Conservation (phyloP, 257 asterid species). For the Agastache rugosa region DNA sequence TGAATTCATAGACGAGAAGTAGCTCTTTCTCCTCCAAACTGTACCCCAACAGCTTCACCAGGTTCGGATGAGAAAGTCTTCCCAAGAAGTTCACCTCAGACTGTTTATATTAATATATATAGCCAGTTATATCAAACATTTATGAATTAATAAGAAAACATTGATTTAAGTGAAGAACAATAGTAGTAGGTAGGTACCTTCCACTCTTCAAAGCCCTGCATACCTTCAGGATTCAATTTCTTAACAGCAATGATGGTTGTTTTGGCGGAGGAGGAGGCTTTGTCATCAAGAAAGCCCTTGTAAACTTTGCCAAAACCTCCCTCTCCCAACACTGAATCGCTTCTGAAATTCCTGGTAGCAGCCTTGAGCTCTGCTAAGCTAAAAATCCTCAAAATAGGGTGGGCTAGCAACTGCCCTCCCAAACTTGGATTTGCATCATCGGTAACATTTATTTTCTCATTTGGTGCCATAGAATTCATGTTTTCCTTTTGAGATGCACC, state of each 20-base stretch:
- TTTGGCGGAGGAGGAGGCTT: conserved; percentile 42
- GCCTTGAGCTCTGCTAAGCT: conserved; percentile 60
- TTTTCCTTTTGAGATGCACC: conserved; percentile 31
- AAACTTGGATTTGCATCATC: conserved; percentile 14
- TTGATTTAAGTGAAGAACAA: too few relatives aligned
- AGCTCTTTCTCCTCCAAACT: conserved; percentile 79
- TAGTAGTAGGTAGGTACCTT: conserved; percentile 55
- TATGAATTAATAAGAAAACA: too few relatives aligned
- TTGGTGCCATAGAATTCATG: conserved; percentile 13
- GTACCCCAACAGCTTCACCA: conserved; percentile 83
- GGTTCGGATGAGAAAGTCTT: conserved; percentile 77
- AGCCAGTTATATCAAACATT: too few relatives aligned
- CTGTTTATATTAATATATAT: too few relatives aligned
- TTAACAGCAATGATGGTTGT: conserved; percentile 70
- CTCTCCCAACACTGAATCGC: conserved; percentile 76
- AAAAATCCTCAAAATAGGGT: conserved; percentile 67
- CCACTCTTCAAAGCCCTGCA: conserved; percentile 86
- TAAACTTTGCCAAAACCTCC: conserved; percentile 94
- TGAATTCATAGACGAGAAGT: conserved; percentile 85
- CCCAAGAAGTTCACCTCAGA: conserved; percentile 88
- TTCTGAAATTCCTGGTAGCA: conserved; percentile 75
- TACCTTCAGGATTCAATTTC: conserved; percentile 70
- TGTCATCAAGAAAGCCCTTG: conserved; percentile 87
- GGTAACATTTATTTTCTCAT: conserved; percentile 19
- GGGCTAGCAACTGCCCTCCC: conserved; percentile 53